Evolutionary conservation across 2,329 filamentous ascomycete genomes (phyloP).

Genomic region (Aspergillus sp.): DNA sequence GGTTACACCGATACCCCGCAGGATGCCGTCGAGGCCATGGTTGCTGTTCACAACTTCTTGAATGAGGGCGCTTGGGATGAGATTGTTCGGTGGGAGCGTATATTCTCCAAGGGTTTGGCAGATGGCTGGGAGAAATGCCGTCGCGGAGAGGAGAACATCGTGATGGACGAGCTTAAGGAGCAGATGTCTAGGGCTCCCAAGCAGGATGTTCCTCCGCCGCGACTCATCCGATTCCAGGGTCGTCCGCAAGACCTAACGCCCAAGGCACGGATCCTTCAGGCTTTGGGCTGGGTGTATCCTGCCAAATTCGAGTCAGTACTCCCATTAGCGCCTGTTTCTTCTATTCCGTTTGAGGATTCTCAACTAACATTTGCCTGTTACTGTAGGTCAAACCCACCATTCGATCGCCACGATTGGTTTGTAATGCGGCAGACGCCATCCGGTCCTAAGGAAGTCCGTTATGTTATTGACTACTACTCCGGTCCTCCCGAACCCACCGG

Average conservation of each 20-base stretch:
- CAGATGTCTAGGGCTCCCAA: conserved; percentile 40
- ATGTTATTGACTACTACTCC: conserved; percentile 96
- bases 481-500: conserved; percentile 78
- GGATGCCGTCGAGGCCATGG: conserved; percentile 94
- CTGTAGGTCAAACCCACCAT: conserved; percentile 74
- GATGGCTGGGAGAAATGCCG: conserved; percentile 73
- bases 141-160: conserved; percentile 69
- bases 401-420: conserved; percentile 97
- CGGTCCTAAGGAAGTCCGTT: conserved; percentile 77
- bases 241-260: conserved; percentile 86
- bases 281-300: conserved; percentile 78
- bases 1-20: conserved; percentile 93
- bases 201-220: conserved; percentile 57
- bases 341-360: neutral
- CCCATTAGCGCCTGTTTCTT: neutral
- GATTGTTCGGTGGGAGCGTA: conserved; percentile 89
- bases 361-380: neutral
- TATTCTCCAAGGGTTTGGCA: conserved; percentile 73
- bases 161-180: conserved; percentile 56
- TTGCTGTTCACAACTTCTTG: conserved; percentile 94
- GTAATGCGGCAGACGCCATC: conserved; percentile 69
- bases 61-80: conserved; percentile 98
- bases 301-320: conserved; percentile 69
- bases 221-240: conserved; percentile 83
- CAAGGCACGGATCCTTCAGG: conserved; percentile 81